Evolutionary conservation across 208 protist species (phyloP), one percentile per base, ranked within the genome.

Genomic region (Novymonas esmeraldas): DNA sequence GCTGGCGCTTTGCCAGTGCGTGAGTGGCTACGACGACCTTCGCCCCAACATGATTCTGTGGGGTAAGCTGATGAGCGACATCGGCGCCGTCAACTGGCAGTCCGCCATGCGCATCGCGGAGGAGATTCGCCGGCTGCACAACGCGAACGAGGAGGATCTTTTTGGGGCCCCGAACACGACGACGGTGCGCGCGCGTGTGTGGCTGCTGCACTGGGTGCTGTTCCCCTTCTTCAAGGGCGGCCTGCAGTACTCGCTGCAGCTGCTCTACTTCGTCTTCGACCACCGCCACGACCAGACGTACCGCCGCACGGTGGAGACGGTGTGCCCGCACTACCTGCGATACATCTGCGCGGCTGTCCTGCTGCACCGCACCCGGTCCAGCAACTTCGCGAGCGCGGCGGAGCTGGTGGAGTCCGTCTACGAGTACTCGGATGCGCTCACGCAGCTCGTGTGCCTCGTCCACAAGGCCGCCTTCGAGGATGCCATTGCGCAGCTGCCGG

Each of bases 161-260:
- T 89, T 89, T 49, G 80, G 86, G 29, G 65, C 66, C 9, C 73
- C 77, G 7, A 87, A 82, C 64, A 75, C 65, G 38, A 92, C 81
- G 24, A 95, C 87, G 29, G 79, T 87, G 36, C 84, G 82, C 2
- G 75, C 81, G 42, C 92, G 93, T 36, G 88, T 82, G 55, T 96
- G 89, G 89, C 76, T 97, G 54, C 78, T 97, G 62, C 93, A 97
- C 76, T 95, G 90, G 90, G 83, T 92, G 18, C 85, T 97, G 50
- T 97, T 97, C 69, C 82, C 92, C n/a, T 96, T 93, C 76, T 97
- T 97, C 81, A 95, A 93, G 79, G 87, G 87, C 28, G 88, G 86
- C 48, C 79, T 67, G 51, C 85, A 93, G 74, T 89, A 92, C 77
- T 82, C 87, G 22, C 65, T 86, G 41, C 76, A 94, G 56, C 57